Evolutionary conservation across 768 basidiomycete species (phyloP), one percentile per base, ranked within the genome.

Genomic region (Lyophyllum decastes): DNA sequence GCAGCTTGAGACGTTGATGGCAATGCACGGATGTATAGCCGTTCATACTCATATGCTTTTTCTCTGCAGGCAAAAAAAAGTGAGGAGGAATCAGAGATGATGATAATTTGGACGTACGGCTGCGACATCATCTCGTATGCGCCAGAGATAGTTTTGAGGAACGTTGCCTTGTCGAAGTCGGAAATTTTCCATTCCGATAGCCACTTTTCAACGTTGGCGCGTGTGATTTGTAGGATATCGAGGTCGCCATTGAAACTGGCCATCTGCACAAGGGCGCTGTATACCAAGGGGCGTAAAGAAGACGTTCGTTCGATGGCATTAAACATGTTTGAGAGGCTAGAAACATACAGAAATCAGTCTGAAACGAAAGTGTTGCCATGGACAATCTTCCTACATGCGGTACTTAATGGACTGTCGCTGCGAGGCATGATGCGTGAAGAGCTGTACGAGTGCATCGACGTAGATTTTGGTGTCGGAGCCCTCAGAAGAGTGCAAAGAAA

Each of bases 301-400:
- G 91, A 93, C 47, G 73, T 78, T 54, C 83, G 82, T 24, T 91
- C 88, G 12, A 86, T 72, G 11, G 87, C 80, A 65, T 94, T 93
- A 81, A 92, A 93, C 27, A 94, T 71, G 68, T 92, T 93, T 22
- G 92, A 87, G 10, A 94, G 74, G 66, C 92, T 94, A 61, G 9
- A 56, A 38, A 44, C 49, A 21, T 51, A n/a, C n/a, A 61, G 51
- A 54, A 25, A 44, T n/a, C 45, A 41, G 52, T 24, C 34, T 63
- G n/a, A 25, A 38, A 54, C 21, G 46, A 44, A 24, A 21, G 21
- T 38, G 47, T 38, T 25, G 16, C 25, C 34, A 44, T 21, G 49
- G 49, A 52, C 22, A 45, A 49, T 44, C 51, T 35, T 69, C 87
- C 56, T 64, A 93, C 92, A 92, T 78, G 73, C 88, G 88, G 73